These are phyloP conservation scores for Knoxdaviesia capensis DNA, from an alignment of 2,329 filamentous ascomycete species.

Conservation along the genomic window DNA sequence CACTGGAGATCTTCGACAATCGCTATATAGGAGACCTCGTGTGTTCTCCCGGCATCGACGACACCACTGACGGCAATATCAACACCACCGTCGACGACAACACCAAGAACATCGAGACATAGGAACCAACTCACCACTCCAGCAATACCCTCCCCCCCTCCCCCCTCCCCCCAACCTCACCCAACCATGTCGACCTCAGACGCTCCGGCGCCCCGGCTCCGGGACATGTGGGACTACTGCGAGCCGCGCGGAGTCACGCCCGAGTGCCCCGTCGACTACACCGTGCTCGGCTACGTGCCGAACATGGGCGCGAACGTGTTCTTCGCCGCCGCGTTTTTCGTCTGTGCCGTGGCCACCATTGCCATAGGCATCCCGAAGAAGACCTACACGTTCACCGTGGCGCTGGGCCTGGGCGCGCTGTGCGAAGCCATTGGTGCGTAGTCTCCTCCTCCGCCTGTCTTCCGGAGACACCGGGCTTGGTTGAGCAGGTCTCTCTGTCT, in stretches of 20 bases:
- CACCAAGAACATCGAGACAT: no score
- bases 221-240: conserved; percentile 12
- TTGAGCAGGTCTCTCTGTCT: no score
- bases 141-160: no score
- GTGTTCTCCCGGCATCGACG: no score
- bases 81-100: no score
- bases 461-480: no score
- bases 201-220: neutral
- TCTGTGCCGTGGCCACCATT: conserved; percentile 20
- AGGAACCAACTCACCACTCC: no score
- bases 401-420: conserved; percentile 25
- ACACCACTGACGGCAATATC: no score
- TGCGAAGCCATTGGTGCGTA: conserved; percentile 28
- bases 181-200: no score
- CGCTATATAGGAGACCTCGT: no score
- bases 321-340: conserved; percentile 27
- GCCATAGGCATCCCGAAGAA: conserved; percentile 24
- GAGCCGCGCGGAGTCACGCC: conserved; percentile 11
- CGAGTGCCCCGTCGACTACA: conserved; percentile 27
- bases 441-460: neutral
- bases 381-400: conserved; percentile 33
- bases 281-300: conserved; percentile 35
- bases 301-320: conserved; percentile 34
- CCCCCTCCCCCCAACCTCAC: no score
- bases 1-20: no score